Evolutionary conservation across 345 rosid species (phyloP).

Genomic region (Mallotus nudiflorus): DNA sequence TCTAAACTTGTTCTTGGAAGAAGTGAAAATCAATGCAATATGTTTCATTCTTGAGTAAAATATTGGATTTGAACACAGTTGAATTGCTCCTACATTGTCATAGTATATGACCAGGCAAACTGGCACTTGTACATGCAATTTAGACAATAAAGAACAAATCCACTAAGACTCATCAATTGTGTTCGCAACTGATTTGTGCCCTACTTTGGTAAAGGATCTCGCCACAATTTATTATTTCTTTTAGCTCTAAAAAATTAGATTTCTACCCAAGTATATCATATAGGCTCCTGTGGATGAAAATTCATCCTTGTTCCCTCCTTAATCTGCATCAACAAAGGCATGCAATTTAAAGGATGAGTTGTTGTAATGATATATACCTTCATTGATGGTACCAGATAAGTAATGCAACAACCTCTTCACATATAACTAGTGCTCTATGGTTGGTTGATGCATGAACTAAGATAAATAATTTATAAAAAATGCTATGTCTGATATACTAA

Average conservation of each 20-base stretch:
- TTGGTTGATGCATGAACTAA: neutral
- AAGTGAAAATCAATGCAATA: neutral
- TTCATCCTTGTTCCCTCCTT: neutral
- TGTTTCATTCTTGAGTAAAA: neutral
- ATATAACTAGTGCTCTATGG: neutral
- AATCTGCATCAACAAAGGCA: neutral
- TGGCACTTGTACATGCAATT: neutral
- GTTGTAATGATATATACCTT: neutral
- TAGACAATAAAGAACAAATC: neutral
- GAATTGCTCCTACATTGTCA: too few species aligned
- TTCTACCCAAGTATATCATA: too few species aligned
- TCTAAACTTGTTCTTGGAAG: neutral
- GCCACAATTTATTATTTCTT: too few species aligned
- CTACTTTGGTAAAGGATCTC: too few species aligned
- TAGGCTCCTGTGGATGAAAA: too few species aligned
- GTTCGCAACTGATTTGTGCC: neutral
- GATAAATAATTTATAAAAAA: neutral
- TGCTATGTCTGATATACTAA: neutral
- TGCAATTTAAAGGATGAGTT: neutral
- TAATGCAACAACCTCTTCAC: neutral
- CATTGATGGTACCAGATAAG: neutral
- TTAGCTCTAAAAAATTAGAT: too few species aligned
- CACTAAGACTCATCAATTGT: neutral
- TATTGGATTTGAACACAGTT: too few species aligned
- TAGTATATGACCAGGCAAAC: neutral